Evolutionary conservation across 352 stramenopile species (phyloP).

Genomic region (Lagenidium sp.): DNA sequence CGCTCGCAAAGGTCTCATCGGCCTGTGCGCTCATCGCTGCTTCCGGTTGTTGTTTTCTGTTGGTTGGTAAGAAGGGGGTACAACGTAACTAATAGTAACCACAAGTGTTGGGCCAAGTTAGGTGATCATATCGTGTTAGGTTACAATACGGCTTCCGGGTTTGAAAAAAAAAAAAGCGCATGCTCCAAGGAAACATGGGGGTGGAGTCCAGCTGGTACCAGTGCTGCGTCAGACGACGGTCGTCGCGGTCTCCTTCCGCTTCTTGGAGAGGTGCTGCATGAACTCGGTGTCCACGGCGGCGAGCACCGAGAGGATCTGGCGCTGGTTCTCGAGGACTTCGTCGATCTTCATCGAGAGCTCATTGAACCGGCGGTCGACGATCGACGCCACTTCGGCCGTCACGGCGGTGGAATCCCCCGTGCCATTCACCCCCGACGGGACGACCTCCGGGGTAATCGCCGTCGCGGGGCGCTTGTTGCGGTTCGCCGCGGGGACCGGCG

Average conservation of each 20-base stretch:
- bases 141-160: too few species aligned
- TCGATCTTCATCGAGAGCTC: conserved; percentile 69
- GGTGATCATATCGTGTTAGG: too few species aligned
- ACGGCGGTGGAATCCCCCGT: conserved; percentile 18
- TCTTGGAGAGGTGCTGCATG: conserved; percentile 15
- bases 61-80: conserved; percentile 7
- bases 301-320: conserved; percentile 51
- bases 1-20: conserved; percentile 47
- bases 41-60: conserved; percentile 11
- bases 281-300: conserved; percentile 21
- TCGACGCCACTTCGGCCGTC: conserved; percentile 42
- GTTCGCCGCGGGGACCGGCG: not conserved
- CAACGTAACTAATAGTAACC: not conserved
- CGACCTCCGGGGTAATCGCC: conserved; percentile 7
- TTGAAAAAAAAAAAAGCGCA: too few species aligned
- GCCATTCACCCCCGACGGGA: conserved; percentile 8
- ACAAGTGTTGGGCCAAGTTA: too few species aligned
- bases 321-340: conserved; percentile 69
- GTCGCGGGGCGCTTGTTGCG: conserved; percentile 11
- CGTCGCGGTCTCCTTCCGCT: conserved; percentile 13
- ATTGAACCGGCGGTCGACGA: conserved; percentile 66
- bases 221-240: conserved; percentile 8
- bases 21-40: conserved; percentile 44
- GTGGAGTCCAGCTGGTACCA: not conserved
- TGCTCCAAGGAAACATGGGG: conserved; percentile 3